Conservation (phyloP, 257 asterid genomes). For the Rhazya stricta region DNA sequence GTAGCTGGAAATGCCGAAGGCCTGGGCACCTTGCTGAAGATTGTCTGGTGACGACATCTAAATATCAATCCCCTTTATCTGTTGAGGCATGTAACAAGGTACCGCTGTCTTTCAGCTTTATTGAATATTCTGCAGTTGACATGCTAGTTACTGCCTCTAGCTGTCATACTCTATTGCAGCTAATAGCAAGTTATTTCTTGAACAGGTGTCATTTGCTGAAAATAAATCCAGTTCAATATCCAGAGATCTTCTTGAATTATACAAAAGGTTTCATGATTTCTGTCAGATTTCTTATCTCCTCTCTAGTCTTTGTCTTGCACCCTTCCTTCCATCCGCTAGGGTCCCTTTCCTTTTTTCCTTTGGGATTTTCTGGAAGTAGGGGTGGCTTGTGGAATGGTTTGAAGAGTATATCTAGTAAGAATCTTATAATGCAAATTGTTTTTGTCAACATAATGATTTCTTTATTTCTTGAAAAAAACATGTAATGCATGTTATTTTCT, state of each 20-base stretch:
- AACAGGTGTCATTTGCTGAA: constrained; percentile 41
- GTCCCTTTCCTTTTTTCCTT: too few relatives aligned
- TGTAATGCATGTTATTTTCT: background rate
- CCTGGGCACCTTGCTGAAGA: constrained; percentile 94
- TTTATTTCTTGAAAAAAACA: too few relatives aligned
- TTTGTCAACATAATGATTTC: background rate
- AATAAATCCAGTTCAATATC: constrained; percentile 31
- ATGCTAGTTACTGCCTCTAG: constrained; percentile 9
- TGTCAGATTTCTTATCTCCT: constrained; percentile 4
- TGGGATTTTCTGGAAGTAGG: background rate
- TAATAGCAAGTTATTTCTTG: constrained; percentile 8
- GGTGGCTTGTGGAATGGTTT: background rate
- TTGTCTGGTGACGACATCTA: constrained; percentile 55
- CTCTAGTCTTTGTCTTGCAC: background rate
- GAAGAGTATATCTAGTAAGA: background rate
- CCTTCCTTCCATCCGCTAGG: background rate
- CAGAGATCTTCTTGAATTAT: constrained; percentile 65
- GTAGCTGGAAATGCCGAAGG: constrained; percentile 82
- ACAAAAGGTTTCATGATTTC: constrained; percentile 59
- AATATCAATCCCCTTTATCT: constrained; percentile 23
- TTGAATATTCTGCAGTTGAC: background rate
- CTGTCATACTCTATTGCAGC: background rate
- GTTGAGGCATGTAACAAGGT: constrained; percentile 35
- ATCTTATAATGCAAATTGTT: background rate
- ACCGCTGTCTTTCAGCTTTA: constrained; percentile 7